Percentiles rank a stretch among this genome's conserved stretches.
phyloP scores from a whole-genome alignment of 1,284 basidiomycete species.

The Mycena sp. region DNA sequence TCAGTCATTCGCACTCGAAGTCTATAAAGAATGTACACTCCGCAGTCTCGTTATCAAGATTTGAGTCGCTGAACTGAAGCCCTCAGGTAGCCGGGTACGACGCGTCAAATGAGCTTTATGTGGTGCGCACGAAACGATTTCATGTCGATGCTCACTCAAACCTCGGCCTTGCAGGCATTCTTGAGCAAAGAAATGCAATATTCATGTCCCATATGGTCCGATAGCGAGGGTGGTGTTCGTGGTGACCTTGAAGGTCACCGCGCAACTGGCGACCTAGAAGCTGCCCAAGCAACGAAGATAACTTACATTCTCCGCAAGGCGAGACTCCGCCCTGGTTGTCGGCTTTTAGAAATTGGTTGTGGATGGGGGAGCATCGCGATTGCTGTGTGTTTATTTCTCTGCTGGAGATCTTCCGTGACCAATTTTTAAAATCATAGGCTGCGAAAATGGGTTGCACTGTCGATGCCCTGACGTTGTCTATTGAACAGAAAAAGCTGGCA shows the following conservation, averaged over 20 bases:
- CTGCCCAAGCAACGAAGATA: slow-evolving; percentile 73
- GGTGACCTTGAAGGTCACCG: slow-evolving; percentile 51
- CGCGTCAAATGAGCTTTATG: slow-evolving; percentile 19
- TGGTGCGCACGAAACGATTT: no score
- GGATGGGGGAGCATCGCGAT: slow-evolving; percentile 84
- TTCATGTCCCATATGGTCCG: slow-evolving; percentile 70
- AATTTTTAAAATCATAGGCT: no score
- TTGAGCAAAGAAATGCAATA: slow-evolving; percentile 81
- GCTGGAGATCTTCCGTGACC: no score
- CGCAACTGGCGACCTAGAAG: slow-evolving; percentile 63
- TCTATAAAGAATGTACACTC: slow-evolving; percentile 12
- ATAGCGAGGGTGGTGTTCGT: slow-evolving; percentile 59
- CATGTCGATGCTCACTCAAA: no score
- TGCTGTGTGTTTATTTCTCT: slow-evolving; percentile 62
- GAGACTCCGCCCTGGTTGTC: slow-evolving; percentile 65
- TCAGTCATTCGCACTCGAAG: slow-evolving; percentile 9
- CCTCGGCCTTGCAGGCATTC: slow-evolving; percentile 70
- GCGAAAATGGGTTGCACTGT: slow-evolving; percentile 68
- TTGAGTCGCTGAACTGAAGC: neutral
- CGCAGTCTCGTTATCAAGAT: neutral
- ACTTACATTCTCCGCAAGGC: slow-evolving; percentile 68
- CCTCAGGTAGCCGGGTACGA: slow-evolving; percentile 19
- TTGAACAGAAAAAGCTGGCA: slow-evolving; percentile 75
- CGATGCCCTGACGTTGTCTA: slow-evolving; percentile 76
- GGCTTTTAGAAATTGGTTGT: slow-evolving; percentile 79